Base-by-base conservation (phyloP, 2,329 filamentous ascomycete genomes). In the Cordyceps tenuipes region DNA sequence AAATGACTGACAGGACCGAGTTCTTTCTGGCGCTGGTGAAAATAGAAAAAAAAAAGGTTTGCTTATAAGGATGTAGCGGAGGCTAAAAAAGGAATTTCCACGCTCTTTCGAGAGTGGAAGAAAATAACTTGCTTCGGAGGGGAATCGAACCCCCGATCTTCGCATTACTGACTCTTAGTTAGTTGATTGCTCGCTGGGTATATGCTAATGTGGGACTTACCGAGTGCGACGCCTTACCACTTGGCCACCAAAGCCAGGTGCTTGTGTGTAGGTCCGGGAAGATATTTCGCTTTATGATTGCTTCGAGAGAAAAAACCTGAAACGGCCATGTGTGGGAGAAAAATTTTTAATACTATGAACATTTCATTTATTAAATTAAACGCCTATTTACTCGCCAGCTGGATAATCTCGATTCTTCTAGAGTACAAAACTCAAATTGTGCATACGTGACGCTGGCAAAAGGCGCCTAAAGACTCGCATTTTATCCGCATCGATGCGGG, bases 131-230 rank as follows among this genome's bases (percentile, higher is more conserved):
- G 59, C 59, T 61, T 61, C 59, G 59, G 59, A 61, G 59, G 59
- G 59, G 59, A 61, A 61, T 61, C 59, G 59, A 61, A 61, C 59
- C 59, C 59, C 59, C 59, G 59, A 61, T 61, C 59, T 61, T 61
- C 59, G 59, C 59, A 61, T 61, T 61, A 61, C 58, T 56, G 53
- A 12, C 2, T 13, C 1, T 2, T n/a, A 39, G 57, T 59, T 59
- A 59, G 53, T 55, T 36, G 36, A 50, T 9, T 15, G 2, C 8
- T 29, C 13, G 9, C 5, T 5, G 47, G 23, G 17, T 43, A 13
- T 12, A 7, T 13, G 4, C 46, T 10, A 21, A 51, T 26, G 53
- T 13, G 56, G 47, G 26, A 52, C 57, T 26, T 51, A 59, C 57
- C 55, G 58, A 60, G 58, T 60, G 58, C 58, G 58, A 60, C 58